Evolutionary conservation across 768 basidiomycete species (phyloP).

Genomic region (Mycena polygramma): DNA sequence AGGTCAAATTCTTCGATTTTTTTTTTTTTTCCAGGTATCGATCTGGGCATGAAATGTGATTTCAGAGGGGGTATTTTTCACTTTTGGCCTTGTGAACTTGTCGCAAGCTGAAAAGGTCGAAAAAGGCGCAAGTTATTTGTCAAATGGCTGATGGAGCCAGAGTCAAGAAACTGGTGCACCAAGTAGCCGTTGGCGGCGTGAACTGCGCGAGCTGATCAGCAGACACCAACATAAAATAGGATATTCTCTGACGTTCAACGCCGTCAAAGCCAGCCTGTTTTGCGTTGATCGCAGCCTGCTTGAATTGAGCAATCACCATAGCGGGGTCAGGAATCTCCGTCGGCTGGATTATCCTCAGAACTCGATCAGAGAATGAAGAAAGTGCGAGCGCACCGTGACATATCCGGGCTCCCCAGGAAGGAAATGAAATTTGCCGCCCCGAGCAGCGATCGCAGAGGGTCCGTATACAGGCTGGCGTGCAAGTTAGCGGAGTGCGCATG

Average conservation of each 20-base stretch:
- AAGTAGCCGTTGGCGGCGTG: conserved; percentile 48
- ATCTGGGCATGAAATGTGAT: too few relatives aligned
- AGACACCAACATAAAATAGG: neutral
- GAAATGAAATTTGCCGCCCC: conserved; percentile 44
- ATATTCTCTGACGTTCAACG: conserved; percentile 10
- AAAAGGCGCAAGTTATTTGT: too few relatives aligned
- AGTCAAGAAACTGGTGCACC: conserved; percentile 51
- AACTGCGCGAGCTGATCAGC: conserved; percentile 22
- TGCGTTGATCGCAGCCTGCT: conserved; percentile 50
- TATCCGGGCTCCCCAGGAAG: conserved; percentile 44
- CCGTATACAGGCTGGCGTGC: neutral
- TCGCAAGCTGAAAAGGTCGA: too few relatives aligned
- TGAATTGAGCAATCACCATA: conserved; percentile 44
- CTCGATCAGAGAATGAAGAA: neutral
- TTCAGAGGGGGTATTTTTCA: too few relatives aligned
- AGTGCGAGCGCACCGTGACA: conserved; percentile 24
- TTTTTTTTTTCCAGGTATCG: too few relatives aligned
- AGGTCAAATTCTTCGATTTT: too few relatives aligned
- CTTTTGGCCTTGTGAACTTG: too few relatives aligned
- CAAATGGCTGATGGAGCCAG: too few relatives aligned
- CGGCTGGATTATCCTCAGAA: conserved; percentile 32
- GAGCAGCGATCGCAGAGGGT: conserved; percentile 5
- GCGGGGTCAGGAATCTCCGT: conserved; percentile 47
- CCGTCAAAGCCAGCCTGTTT: conserved; percentile 33
- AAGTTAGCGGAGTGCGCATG: neutral